Base-by-base conservation (phyloP, 164 flowering plant genomes). In the Dillenia turbinata region DNA sequence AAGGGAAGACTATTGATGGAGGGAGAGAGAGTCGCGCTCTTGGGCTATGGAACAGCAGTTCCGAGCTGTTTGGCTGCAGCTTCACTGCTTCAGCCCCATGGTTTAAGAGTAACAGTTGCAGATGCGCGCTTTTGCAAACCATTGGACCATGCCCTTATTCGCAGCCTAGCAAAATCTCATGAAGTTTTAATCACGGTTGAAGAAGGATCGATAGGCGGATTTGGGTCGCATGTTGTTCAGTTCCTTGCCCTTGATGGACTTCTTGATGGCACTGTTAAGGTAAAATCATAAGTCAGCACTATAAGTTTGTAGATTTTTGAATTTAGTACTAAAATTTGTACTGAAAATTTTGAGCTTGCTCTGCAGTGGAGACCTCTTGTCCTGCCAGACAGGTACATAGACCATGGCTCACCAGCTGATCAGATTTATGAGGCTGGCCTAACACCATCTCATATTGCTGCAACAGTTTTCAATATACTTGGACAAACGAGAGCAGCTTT, bases 91-190 rank as follows among this genome's bases (percentile, higher is more conserved):
- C 80, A 83, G 65, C 16, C 57, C 15, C 85, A 71, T 60, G 97
- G 91, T 53, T 63, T 90, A 44, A 69, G 60, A 19, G 2, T 81
- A 19, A 94, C 98, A 7, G 92, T 90, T 15, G 98, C 90, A 14
- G 97, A 94, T 76, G 98, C 96, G 24, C 87, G 98, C 49, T 90
- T 87, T 68, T 94, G 98, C 79, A 90, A 94, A 61, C 97, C 98
- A 56, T 68, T 90, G 64, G 98, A 90, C 59, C 87, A 72, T 64
- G 73, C 76, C 24, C 91, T 90, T 9, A 77, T 90, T 14, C 81
- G 95, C 5, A 65, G 81, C 49, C 80, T 93, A 4, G 94, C 97
- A 14, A 93, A 83, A 68, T 83, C 90, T 10, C 96, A 93, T 57
- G 91, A 90, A 62, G 67, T 88, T 52, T 53, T 93, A 67, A 87